phyloP scores from a whole-genome alignment of 2,329 filamentous ascomycete species.

The Allantophomopsis lycopodina region DNA sequence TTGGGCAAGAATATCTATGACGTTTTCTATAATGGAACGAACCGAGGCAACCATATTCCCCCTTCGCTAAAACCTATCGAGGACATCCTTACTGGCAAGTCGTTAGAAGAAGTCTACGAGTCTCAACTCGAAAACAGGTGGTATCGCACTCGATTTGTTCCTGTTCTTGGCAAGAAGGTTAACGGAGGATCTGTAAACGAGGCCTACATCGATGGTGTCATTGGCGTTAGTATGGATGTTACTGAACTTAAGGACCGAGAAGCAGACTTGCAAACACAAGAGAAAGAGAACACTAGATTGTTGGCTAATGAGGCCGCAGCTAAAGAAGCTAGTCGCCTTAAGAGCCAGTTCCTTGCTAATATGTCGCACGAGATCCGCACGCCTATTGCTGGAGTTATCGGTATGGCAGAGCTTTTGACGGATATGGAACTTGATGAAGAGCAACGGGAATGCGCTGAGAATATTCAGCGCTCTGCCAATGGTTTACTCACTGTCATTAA shows the following conservation, averaged over 20 bases:
- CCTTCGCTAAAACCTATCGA: conserved; percentile 43
- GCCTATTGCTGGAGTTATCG: conserved; percentile 68
- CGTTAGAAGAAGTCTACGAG: conserved; percentile 48
- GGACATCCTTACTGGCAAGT: conserved; percentile 47
- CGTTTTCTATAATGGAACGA: conserved; percentile 34
- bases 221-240: conserved; percentile 69
- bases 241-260: conserved; percentile 57
- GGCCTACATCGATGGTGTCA: conserved; percentile 52
- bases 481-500: conserved; percentile 80
- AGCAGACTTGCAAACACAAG: conserved; percentile 46
- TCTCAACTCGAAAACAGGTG: conserved; percentile 37
- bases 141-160: conserved; percentile 60
- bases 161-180: conserved; percentile 43
- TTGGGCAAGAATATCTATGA: conserved; percentile 51
- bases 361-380: conserved; percentile 74
- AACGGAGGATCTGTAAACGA: conserved; percentile 33
- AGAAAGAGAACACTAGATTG: conserved; percentile 55
- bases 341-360: conserved; percentile 68
- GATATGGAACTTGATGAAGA: conserved; percentile 57
- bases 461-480: conserved; percentile 68
- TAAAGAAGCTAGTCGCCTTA: conserved; percentile 68
- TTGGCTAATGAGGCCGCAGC: conserved; percentile 65
- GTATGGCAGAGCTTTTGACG: conserved; percentile 63
- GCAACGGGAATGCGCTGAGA: conserved; percentile 61
- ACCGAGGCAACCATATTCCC: conserved; percentile 15